phyloP scores from a whole-genome alignment of 345 rosid genomes.

The Theobroma cacao region DNA sequence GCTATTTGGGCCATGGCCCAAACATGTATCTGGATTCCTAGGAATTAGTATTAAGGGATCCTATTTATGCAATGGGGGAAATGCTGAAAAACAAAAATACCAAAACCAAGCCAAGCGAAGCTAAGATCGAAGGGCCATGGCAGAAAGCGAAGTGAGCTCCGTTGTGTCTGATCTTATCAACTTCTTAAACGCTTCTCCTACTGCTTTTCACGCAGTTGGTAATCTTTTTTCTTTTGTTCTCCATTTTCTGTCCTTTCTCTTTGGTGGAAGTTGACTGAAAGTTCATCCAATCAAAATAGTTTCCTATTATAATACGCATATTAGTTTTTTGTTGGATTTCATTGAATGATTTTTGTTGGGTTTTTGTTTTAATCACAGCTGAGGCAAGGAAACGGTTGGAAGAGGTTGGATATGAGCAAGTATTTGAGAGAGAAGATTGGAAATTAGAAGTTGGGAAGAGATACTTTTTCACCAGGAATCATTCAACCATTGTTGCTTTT shows the following conservation, averaged over 20 bases:
- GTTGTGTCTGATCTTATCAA: constrained; percentile 62
- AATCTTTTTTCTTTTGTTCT: constrained; percentile 13
- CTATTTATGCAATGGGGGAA: background rate
- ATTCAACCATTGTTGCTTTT: constrained; percentile 89
- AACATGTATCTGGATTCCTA: background rate
- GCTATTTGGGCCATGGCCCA: background rate
- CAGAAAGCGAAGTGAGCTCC: constrained; percentile 25
- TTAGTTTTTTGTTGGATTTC: background rate
- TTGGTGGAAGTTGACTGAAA: background rate
- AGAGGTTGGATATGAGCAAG: constrained; percentile 66
- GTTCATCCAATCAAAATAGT: background rate
- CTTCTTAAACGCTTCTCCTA: constrained; percentile 91
- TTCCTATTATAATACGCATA: background rate
- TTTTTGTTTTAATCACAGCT: constrained; percentile 36
- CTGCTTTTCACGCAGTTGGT: constrained; percentile 99
- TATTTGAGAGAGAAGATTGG: constrained; percentile 89
- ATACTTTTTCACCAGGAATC: constrained; percentile 88
- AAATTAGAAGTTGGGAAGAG: constrained; percentile 69
- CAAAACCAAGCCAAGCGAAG: background rate
- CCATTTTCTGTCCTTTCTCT: constrained; percentile 2
- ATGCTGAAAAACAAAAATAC: background rate
- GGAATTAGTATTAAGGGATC: background rate
- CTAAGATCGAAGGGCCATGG: constrained; percentile 26
- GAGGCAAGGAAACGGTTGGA: constrained; percentile 74
- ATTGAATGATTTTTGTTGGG: background rate